Evolutionary conservation across 176 grass and related monocot species (phyloP).

Genomic region (Otatea glauca): DNA sequence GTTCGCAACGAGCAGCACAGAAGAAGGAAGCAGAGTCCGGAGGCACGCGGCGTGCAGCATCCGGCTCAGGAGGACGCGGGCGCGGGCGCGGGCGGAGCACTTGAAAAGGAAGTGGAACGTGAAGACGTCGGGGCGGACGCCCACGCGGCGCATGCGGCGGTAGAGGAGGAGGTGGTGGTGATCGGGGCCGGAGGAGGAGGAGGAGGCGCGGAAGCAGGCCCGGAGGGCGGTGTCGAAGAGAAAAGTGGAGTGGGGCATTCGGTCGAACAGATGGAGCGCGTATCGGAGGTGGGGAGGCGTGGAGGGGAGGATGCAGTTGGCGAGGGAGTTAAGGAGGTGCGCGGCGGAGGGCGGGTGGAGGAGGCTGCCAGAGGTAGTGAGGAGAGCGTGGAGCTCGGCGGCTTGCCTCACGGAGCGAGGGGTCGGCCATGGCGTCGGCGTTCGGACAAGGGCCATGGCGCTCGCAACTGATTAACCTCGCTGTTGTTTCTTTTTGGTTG

Average conservation of each 20-base stretch:
- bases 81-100: constrained; percentile 39
- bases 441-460: constrained; percentile 23
- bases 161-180: constrained; percentile 34
- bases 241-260: constrained; percentile 53
- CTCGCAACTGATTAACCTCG: background rate
- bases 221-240: constrained; percentile 66
- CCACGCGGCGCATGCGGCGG: constrained; percentile 43
- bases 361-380: constrained; percentile 45
- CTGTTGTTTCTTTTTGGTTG: background rate
- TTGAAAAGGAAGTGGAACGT: constrained; percentile 78
- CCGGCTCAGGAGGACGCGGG: constrained; percentile 14
- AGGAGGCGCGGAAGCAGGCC: constrained; percentile 41
- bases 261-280: constrained; percentile 57
- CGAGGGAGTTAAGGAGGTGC: constrained; percentile 62
- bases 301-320: background rate
- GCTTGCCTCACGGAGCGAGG: constrained; percentile 63
- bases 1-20: constrained; percentile 19
- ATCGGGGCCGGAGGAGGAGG: background rate
- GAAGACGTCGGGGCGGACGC: constrained; percentile 46
- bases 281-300: constrained; percentile 45
- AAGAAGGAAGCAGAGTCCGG: constrained; percentile 31
- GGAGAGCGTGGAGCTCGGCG: constrained; percentile 58
- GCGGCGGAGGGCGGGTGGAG: constrained; percentile 23
- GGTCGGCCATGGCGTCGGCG: constrained; percentile 50
- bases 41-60: constrained; percentile 59